Evolutionary conservation across 2,329 filamentous ascomycete species (phyloP), one percentile per base, ranked within the genome.

Genomic region (Orbilia quercus): DNA sequence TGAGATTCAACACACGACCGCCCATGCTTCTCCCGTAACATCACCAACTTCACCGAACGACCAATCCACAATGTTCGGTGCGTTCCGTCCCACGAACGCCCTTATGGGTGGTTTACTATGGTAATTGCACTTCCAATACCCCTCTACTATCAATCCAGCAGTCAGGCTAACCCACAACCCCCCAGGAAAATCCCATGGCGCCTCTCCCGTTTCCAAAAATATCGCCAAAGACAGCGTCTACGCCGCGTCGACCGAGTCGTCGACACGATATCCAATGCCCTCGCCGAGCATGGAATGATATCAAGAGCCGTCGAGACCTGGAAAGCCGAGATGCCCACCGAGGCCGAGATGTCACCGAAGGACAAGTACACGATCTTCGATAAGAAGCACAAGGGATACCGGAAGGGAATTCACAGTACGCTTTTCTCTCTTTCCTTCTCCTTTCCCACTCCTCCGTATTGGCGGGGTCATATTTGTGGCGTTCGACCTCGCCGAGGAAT

Each of bases 351-450:
- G 95, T 81, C 96, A 81, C 90, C 95, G 50, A 90, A 88, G 82
- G 95, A 99, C 83, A 99, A 99, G 83, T 99, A 99, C 83, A 96
- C 92, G 25, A 90, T 99, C 79, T 99, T 98, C 82, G 94, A 96
- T 82, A 89, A 93, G 78, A 97, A 98, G 82, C 92, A 91, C 81
- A 96, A 93, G 88, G 89, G 87, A 78, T 99, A 98, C 82, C 86
- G 95, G 80, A 99, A 99, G 87, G 91, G 92, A 64, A 93, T 99
- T 81, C 94, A 98, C 83, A 98, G 93, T 96, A 86, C 78, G 92
- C 88, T 12, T 12, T 6, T 34, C 31, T 34, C 31, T 12, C n/a
- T n/a, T n/a, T 65, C n/a, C 28, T 14, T 42, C 12, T 42, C 38
- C 54, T 20, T 36, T 65, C 16, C 4, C 9, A 31, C 28, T 31